A percentile compares a stretch with the other conserved stretches of the same genome.
phyloP scores from a whole-genome alignment of 1,139 yeast species.

The Nematodospora anomalae region DNA sequence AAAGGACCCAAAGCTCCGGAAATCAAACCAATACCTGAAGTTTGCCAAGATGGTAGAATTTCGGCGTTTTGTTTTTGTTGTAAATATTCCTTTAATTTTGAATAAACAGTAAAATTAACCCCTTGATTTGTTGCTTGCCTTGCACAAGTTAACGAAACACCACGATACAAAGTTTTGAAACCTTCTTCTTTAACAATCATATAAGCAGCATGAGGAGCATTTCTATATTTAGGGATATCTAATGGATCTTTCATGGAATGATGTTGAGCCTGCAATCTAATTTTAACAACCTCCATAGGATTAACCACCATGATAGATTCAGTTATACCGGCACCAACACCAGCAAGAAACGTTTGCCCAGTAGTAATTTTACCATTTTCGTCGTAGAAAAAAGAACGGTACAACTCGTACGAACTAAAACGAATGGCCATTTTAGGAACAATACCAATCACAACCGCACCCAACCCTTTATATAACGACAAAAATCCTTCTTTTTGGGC shows the following conservation, averaged over 20 bases:
- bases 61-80: constrained; percentile 65
- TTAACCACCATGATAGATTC: constrained; percentile 94
- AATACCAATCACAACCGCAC: constrained; percentile 96
- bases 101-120: constrained; percentile 94
- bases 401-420: constrained; percentile 90
- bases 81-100: constrained; percentile 73
- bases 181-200: constrained; percentile 91
- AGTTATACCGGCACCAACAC: constrained; percentile 96
- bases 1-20: constrained; percentile 98
- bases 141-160: constrained; percentile 93
- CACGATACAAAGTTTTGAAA: constrained; percentile 82
- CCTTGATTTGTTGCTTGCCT: constrained; percentile 99
- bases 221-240: constrained; percentile 80
- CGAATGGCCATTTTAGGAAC: constrained; percentile 98
- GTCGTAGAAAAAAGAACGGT: constrained; percentile 67
- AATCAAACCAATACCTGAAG: constrained; percentile 84
- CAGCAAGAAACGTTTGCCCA: constrained; percentile 78
- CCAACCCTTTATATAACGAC: constrained; percentile 91
- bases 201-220: constrained; percentile 89
- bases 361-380: constrained; percentile 71
- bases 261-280: constrained; percentile 93
- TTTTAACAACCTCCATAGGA: constrained; percentile 97
- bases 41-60: constrained; percentile 88
- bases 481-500: constrained; percentile 79
- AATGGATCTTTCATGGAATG: constrained; percentile 84